Conservation (phyloP, 441 rosid species). For the Arabidopsis hybrid region DNA sequence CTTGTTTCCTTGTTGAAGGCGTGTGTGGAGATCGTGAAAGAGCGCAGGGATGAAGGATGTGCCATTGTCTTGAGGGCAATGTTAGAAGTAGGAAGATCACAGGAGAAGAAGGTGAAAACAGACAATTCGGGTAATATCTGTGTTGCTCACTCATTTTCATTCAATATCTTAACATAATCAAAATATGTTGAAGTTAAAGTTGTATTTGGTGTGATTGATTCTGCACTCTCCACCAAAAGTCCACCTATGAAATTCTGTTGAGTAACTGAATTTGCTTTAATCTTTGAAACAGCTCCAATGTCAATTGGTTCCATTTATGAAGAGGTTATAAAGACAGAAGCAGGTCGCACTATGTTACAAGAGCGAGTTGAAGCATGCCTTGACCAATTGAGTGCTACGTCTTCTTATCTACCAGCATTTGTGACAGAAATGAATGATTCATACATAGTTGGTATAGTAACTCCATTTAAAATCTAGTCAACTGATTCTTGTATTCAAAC, state of each 20-base stretch:
- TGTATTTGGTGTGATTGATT: neutral
- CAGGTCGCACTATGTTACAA: constrained; percentile 72
- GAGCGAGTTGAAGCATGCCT: constrained; percentile 76
- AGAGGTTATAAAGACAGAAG: constrained; percentile 85
- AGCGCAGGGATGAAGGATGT: constrained; percentile 69
- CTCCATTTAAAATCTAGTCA: constrained; percentile 5
- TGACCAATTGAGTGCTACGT: constrained; percentile 52
- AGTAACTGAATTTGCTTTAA: neutral
- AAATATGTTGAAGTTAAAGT: neutral
- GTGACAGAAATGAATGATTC: constrained; percentile 56
- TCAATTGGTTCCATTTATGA: constrained; percentile 73
- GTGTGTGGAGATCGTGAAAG: constrained; percentile 75
- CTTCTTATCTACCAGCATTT: constrained; percentile 48
- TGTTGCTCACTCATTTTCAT: constrained; percentile 31
- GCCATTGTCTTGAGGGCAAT: constrained; percentile 74
- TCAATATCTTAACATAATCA: constrained; percentile 9
- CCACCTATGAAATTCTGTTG: neutral
- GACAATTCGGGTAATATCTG: constrained; percentile 65
- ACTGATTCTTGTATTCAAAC: constrained; percentile 19
- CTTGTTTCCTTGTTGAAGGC: constrained; percentile 51
- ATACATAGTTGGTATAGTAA: constrained; percentile 62
- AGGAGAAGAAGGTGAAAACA: constrained; percentile 74
- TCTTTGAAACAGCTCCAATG: constrained; percentile 57
- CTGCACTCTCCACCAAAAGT: neutral
- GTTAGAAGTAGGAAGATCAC: constrained; percentile 72